These are phyloP conservation scores for Kwoniella dejecticola DNA, from an alignment of 768 basidiomycete species.

Conservation along the genomic window DNA sequence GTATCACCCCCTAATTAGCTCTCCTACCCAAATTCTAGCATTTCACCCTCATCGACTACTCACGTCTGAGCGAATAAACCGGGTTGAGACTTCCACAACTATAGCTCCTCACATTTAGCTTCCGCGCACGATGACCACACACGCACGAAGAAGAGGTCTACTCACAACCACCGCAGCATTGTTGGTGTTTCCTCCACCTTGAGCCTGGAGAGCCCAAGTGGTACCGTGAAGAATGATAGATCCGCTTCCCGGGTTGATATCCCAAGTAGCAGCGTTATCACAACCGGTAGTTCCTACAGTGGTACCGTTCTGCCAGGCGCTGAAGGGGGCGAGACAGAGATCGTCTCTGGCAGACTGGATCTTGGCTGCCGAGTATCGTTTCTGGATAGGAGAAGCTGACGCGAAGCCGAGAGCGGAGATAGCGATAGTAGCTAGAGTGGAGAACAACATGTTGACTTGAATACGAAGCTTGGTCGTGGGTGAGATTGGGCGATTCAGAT, in stretches of 20 bases:
- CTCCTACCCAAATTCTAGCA: no score
- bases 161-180: constrained; percentile 16
- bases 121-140: neutral
- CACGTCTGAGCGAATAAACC: constrained; percentile 19
- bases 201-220: constrained; percentile 15
- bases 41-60: no score
- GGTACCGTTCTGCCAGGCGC: constrained; percentile 8
- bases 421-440: neutral
- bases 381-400: constrained; percentile 10
- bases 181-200: constrained; percentile 10
- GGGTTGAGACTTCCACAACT: constrained; percentile 5
- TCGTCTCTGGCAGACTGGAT: neutral
- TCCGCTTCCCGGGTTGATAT: constrained; percentile 16
- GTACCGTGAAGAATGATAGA: constrained; percentile 19
- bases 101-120: neutral
- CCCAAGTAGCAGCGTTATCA: constrained; percentile 7
- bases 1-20: no score
- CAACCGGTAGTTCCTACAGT: constrained; percentile 2
- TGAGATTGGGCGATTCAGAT: no score
- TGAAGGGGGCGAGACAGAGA: neutral
- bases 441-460: neutral
- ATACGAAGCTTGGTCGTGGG: no score
- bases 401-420: neutral
- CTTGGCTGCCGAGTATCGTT: neutral
- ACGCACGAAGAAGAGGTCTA: neutral